Base-by-base conservation (phyloP, 768 basidiomycete species). In the Saitozyma podzolica region DNA sequence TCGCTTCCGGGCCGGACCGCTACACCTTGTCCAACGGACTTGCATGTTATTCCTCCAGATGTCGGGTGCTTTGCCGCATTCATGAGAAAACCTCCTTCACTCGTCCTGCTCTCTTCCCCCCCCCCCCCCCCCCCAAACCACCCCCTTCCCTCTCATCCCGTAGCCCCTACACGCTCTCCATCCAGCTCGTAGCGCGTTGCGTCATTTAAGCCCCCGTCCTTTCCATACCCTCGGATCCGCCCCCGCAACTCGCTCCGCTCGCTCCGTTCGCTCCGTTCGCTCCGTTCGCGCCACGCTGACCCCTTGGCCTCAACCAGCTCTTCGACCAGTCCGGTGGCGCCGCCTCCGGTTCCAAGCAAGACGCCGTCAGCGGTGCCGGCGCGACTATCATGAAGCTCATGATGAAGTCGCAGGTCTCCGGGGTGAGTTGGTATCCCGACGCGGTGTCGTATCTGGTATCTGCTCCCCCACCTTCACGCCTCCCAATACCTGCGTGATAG, bases 321-420 rank as follows among this genome's bases (percentile, higher is more conserved):
- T 89, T 92, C 68, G 89, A 91, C 69, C 80, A 84, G 65, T 83
- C 84, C 29, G 88, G 88, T 17, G 86, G 86, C 8, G 83, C 85
- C 4, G 81, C 86, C 5, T 83, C 85, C 10, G 79, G 78, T 13
- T 67, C 65, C 66, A 81, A 81, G 80, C 91, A 94, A 71, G 90
- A 92, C 70, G 87, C 87, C 9, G 86, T 94, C 72, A 90, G 89
- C 61, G 85, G 88, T 11, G 92, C 92, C 50, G 90, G 88, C 3
- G 87, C 88, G 86, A 92, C 88, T 0, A 85, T 90, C 61, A 87
- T 91, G 85, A 92, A 93, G 81, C 81, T 92, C 47, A 73, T 92
- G 50, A 85, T 90, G 63, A 79, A 79, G 73, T 64, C 54, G 6
- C 80, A 82, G 64, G 62, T 78, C 54, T 63, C 69, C 17, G 72